phyloP scores from a whole-genome alignment of 1,139 yeast species.

The Taphrina pruni region DNA sequence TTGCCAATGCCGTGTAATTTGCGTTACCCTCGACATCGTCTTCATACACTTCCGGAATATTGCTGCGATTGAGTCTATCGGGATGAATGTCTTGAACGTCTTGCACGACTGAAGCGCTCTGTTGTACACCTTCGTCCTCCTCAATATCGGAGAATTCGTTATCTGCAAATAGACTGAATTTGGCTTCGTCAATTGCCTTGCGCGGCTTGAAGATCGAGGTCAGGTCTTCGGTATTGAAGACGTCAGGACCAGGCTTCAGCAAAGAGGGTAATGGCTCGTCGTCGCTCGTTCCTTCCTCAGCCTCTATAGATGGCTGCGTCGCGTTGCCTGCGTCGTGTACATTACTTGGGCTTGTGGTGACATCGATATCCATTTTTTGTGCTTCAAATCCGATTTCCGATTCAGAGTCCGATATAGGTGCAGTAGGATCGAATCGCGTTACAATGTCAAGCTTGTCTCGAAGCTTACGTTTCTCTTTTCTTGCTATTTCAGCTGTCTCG shows the following conservation, averaged over 20 bases:
- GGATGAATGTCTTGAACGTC: slow-evolving; percentile 19
- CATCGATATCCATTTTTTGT: slow-evolving; percentile 42
- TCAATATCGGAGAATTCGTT: slow-evolving; percentile 57
- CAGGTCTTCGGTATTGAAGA: slow-evolving; percentile 16
- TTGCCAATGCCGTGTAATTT: slow-evolving; percentile 25
- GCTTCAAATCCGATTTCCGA: slow-evolving; percentile 58
- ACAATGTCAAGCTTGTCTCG: slow-evolving; percentile 22
- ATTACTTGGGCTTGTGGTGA: not conserved
- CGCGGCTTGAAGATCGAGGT: slow-evolving; percentile 40
- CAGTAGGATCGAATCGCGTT: slow-evolving; percentile 23
- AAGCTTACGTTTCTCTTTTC: slow-evolving; percentile 6
- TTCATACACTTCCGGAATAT: not conserved
- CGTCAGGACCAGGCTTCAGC: not conserved
- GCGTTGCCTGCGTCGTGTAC: not conserved
- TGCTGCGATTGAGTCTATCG: slow-evolving; percentile 19
- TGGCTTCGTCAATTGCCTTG: slow-evolving; percentile 61
- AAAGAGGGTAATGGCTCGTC: slow-evolving; percentile 10
- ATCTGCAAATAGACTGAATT: slow-evolving; percentile 67
- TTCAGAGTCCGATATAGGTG: slow-evolving; percentile 54
- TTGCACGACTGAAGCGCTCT: not conserved
- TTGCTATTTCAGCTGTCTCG: slow-evolving; percentile 3
- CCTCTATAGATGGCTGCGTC: not conserved
- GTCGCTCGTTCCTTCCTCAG: not conserved
- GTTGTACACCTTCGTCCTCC: slow-evolving; percentile 38
- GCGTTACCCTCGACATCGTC: slow-evolving; percentile 23